Base-by-base conservation (phyloP, 139 green algal genomes). In the Chlorella ohadii region DNA sequence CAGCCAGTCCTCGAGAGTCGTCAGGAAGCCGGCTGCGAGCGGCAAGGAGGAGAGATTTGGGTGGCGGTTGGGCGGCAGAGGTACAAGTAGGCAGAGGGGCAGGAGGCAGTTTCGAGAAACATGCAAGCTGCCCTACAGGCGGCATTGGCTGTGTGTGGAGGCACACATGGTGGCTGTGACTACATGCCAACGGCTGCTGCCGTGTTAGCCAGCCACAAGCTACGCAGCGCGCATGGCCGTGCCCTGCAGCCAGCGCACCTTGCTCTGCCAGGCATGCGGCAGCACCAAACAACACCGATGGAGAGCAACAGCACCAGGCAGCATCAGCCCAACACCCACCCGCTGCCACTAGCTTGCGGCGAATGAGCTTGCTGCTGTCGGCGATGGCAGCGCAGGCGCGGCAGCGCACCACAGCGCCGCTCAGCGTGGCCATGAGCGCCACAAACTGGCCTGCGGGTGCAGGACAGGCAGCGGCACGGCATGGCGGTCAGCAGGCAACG, bases 11-110 rank as follows among this genome's bases (percentile, higher is more conserved):
- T 84, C 67, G 5, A 84, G 47, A 22, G 28, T 47, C 0, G 66
- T 44, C 33, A 84, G 51, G 67, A 84, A 84, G 79, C 79, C 67
- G 23, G 65, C 66, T 82, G 76, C 76, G 71, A 55, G 7, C 6
- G 44, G 11, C 6, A 55, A 55, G 44, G 11, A 55, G 11, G 6
- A 55, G 11, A 59, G 2, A 22, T 9, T 3, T 23, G 51, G 12
- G 15, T 9, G 2, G 11, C 19, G 3, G 12, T 20, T 59, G 51
- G 19, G 51, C 51, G 22, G 51, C 11, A 59, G 51, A 22, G 51
- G 51, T 19, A 7, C 4, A 15, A 7, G 20, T 28, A 9, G 57
- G 7, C 9, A 38, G 64, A 27, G 20, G 28, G n/a, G 64, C 64
- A 12, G 64, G 22, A 70, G 38, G 4, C n/a, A 70, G 28, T 38